Evolutionary conservation across 2,329 filamentous ascomycete species (phyloP), one percentile per base, ranked within the genome.

Genomic region (Alternaria burnsii): DNA sequence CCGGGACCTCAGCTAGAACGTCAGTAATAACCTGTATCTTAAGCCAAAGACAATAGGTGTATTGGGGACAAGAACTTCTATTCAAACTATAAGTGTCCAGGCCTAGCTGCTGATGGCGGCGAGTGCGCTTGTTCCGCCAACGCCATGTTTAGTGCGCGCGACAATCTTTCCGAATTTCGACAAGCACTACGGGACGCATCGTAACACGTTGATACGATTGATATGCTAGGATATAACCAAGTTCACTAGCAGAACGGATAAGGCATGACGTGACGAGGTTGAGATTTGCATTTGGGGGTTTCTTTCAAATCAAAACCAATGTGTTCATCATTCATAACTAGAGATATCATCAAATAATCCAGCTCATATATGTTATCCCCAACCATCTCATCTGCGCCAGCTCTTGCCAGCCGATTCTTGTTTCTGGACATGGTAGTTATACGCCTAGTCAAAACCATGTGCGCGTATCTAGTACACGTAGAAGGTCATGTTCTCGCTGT

Each of bases 401-500:
- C 41, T 43, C 40, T 34, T 53, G 40, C 51, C 32, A 53, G 51
- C 51, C 51, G 40, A 44, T 53, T 36, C 1, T 9, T 14, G 2
- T 5, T 36, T 0, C 9, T 16, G 2, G 0, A 6, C 28, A 18
- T 22, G 12, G 16, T 24, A 22, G 4, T n/a, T 24, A 8, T 26
- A 26, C 24, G 24, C 24, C 24, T 7, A 16, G 2, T 5, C 41
- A 38, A 26, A 24, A 11, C n/a, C 12, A 1, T 9, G 28, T 5
- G 16, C 24, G 18, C 2, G 5, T 9, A 7, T 46, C 32, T 68
- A 77, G 65, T 76, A 76, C 48, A 76, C 75, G 51, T 71, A 76
- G 57, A 77, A 76, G 20, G 66, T 69, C 36, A 65, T 62, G 3
- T 62, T 62, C 55, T 75, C 73, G 26, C 68, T 57, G 22, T 70